These are phyloP conservation scores for Myxozyma sirexii DNA, from an alignment of 805 yeast genomes.

Conservation along the genomic window DNA sequence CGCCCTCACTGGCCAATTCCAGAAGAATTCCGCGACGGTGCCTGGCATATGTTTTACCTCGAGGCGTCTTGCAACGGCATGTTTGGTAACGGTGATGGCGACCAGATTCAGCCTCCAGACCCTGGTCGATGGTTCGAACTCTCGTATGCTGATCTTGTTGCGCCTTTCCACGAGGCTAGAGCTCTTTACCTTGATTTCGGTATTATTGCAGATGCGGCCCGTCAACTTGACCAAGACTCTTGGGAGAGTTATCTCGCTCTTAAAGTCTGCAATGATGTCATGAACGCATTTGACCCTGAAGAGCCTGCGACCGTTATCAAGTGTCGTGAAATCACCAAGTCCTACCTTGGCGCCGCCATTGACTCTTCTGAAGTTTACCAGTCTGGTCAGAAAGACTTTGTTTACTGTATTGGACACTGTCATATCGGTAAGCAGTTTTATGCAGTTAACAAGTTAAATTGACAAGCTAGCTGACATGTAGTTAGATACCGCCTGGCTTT, in stretches of 20 bases:
- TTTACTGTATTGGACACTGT: constrained; percentile 88
- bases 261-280: constrained; percentile 74
- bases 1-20: constrained; percentile 76
- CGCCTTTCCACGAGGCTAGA: constrained; percentile 80
- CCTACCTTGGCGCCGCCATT: constrained; percentile 64
- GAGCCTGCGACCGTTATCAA: constrained; percentile 58
- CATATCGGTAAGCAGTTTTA: constrained; percentile 22
- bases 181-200: constrained; percentile 78
- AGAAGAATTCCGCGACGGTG: constrained; percentile 51
- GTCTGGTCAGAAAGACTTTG: constrained; percentile 52
- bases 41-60: constrained; percentile 69
- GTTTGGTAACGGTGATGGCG: constrained; percentile 73
- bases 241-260: constrained; percentile 87
- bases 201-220: constrained; percentile 87
- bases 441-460: not conserved
- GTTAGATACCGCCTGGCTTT: constrained; percentile 91
- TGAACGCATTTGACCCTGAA: constrained; percentile 77
- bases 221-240: constrained; percentile 72
- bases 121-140: constrained; percentile 72
- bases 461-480: not conserved
- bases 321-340: constrained; percentile 68
- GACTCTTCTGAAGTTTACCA: constrained; percentile 65
- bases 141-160: constrained; percentile 70
- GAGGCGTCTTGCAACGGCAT: constrained; percentile 94
- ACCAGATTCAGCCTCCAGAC: constrained; percentile 65